Conservation (phyloP, 176 grass and related monocot genomes). For the Lolium perenne region DNA sequence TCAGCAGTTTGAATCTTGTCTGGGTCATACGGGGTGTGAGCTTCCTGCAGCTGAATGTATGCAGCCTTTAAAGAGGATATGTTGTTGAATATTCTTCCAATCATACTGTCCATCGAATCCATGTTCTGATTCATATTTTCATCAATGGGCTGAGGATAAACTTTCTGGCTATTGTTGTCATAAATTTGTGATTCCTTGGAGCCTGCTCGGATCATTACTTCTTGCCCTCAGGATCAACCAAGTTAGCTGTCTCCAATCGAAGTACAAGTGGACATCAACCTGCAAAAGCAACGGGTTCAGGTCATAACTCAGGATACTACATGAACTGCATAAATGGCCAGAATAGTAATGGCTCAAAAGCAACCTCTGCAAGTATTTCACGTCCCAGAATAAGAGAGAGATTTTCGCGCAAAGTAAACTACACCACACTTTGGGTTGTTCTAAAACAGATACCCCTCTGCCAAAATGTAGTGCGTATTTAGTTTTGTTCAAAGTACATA, state of each 20-base stretch:
- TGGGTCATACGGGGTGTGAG: constrained; percentile 94
- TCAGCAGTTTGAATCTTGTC: constrained; percentile 88
- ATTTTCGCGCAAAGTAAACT: background rate
- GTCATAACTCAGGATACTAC: background rate
- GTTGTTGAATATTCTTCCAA: constrained; percentile 83
- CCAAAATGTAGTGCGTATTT: too few relatives aligned
- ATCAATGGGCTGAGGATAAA: constrained; percentile 93
- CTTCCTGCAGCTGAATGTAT: constrained; percentile 95
- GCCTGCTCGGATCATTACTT: constrained; percentile 63
- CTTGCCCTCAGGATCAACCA: constrained; percentile 43
- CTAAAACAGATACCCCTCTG: background rate
- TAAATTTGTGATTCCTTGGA: constrained; percentile 72
- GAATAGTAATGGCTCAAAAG: constrained; percentile 4
- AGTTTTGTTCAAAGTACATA: too few relatives aligned
- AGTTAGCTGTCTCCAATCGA: constrained; percentile 35
- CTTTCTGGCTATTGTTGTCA: constrained; percentile 90
- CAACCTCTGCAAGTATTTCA: background rate
- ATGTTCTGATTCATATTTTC: constrained; percentile 78
- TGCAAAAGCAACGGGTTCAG: constrained; percentile 44
- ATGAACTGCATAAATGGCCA: background rate
- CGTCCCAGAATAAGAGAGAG: constrained; percentile 2
- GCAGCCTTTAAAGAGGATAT: constrained; percentile 93
- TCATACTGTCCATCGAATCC: constrained; percentile 72
- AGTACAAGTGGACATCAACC: constrained; percentile 36
- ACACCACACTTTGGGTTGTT: background rate